Conservation (phyloP, 164 flowering plant genomes). For the Stephania japonica region DNA sequence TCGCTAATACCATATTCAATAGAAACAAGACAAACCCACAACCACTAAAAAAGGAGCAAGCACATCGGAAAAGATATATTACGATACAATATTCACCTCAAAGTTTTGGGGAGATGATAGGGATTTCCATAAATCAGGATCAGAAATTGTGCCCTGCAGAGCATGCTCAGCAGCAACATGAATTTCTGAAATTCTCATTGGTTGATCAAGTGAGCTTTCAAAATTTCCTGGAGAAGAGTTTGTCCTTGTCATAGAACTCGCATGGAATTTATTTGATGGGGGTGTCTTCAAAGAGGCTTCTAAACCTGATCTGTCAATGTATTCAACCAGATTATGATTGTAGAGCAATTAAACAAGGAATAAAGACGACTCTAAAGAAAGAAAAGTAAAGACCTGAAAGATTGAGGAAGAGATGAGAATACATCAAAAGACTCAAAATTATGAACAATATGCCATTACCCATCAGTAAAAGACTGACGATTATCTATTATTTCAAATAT, state of each 20-base stretch:
- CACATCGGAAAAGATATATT: not conserved
- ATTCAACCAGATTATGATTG: constrained; percentile 19
- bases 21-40: not conserved
- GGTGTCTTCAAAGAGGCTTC: constrained; percentile 40
- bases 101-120: constrained; percentile 69
- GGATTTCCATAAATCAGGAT: constrained; percentile 56
- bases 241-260: constrained; percentile 56
- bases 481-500: constrained; percentile 66
- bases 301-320: constrained; percentile 60
- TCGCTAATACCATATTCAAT: not conserved
- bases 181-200: constrained; percentile 95
- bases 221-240: constrained; percentile 81
- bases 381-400: not conserved
- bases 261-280: constrained; percentile 39
- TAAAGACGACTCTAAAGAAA: constrained; percentile 5
- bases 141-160: constrained; percentile 63
- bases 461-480: constrained; percentile 43
- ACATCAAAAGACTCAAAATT: not conserved
- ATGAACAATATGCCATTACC: constrained; percentile 38
- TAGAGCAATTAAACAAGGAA: not conserved
- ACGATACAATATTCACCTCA: constrained; percentile 51
- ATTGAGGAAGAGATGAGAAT: constrained; percentile 1
- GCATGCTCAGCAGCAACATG: constrained; percentile 92
- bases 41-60: not conserved
- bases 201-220: constrained; percentile 77